Evolutionary conservation across 2,329 filamentous ascomycete species (phyloP), one percentile per base, ranked within the genome.

Genomic region (Conoideocrella luteorostrata): DNA sequence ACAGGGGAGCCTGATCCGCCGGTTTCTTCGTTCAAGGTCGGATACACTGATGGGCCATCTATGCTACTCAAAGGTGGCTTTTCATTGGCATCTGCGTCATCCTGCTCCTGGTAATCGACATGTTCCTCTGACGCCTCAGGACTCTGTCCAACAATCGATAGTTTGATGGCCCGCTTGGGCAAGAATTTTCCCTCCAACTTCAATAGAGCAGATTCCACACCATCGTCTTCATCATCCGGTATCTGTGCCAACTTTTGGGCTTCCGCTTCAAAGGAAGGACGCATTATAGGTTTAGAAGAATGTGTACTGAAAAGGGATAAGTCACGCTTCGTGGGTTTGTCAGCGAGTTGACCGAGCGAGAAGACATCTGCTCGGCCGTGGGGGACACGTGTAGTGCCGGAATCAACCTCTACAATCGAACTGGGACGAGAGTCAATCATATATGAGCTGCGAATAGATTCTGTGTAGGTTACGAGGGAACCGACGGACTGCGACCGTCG

Each of bases 101-200:
- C n/a, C 18, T 26, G 24, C 18, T 24, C 24, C 18, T 18, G 15
- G n/a, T 22, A 15, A 17, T 5, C 11, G 17, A 17, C 34, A 7
- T n/a, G 13, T 7, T 42, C 34, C 5, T 46, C 38, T n/a, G 13
- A 17, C 7, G 32, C 5, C 20, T 13, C 30, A 51, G 36, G 50
- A 47, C 10, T 49, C 55, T 22, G 62, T 51, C 17, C 46, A 34
- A 43, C 29, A 28, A 43, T 35, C 18, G 65, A 70, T 11, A 69
- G 57, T 41, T 63, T 67, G 22, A 60, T 60, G 1, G 60, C 49
- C 53, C 63, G 78, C 52, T 74, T 81, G 58, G 84, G 76, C 10
- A 15, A 17, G 53, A 84, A 93, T 52, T 80, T 91, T 9, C 93
- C 93, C 67, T 98, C 93, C 1, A 98, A 74, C 57, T 97, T 98